These are phyloP conservation scores for Ensete glaucum DNA, from an alignment of 176 grass and related monocot species.

Conservation along the genomic window DNA sequence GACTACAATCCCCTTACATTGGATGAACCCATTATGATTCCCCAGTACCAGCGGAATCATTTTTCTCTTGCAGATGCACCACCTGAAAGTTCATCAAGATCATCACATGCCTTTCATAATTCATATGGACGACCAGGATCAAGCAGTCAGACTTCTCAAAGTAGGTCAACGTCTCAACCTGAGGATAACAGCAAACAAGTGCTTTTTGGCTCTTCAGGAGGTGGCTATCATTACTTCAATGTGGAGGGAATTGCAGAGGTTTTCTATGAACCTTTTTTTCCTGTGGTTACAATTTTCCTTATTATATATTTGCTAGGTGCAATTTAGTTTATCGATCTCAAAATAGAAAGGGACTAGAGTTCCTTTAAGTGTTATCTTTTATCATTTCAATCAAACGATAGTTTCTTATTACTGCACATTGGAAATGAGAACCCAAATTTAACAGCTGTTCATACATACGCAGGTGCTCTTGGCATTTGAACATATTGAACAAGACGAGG, in stretches of 20 bases:
- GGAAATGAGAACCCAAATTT: neutral
- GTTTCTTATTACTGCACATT: neutral
- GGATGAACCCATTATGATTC: constrained; percentile 24
- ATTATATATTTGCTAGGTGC: neutral
- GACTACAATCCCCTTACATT: constrained; percentile 25
- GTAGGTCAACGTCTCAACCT: constrained; percentile 17
- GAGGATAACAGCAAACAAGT: constrained; percentile 29
- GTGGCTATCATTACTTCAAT: constrained; percentile 32
- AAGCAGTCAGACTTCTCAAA: constrained; percentile 23
- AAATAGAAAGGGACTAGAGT: neutral
- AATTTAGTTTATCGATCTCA: neutral
- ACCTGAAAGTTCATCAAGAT: constrained; percentile 26
- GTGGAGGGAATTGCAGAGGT: constrained; percentile 79
- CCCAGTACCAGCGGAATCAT: constrained; percentile 19
- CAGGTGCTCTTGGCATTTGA: constrained; percentile 66
- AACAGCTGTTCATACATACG: constrained; percentile 6
- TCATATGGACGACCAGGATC: constrained; percentile 33
- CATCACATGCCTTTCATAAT: constrained; percentile 33
- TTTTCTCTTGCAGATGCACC: constrained; percentile 17
- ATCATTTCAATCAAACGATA: neutral
- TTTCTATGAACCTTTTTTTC: neutral
- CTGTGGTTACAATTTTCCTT: neutral
- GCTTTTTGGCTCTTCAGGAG: constrained; percentile 22
- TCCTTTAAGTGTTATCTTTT: neutral
- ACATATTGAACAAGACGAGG: constrained; percentile 63